These are phyloP conservation scores for Mycena alexandri DNA, from an alignment of 768 basidiomycete genomes.

Conservation along the genomic window DNA sequence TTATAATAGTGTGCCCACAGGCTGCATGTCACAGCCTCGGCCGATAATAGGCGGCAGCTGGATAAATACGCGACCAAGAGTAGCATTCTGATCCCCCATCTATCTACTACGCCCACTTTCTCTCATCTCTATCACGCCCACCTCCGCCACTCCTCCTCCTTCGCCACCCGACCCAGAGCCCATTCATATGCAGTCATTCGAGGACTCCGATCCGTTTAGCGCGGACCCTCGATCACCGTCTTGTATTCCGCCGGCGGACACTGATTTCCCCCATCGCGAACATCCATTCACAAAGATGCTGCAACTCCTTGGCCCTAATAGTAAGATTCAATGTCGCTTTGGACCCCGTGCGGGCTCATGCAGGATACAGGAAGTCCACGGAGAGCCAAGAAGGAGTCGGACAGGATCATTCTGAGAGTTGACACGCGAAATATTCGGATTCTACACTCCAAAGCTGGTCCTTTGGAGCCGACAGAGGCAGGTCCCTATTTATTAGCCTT, in stretches of 20 bases:
- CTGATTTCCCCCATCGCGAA: neutral
- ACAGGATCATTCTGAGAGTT: too few species aligned
- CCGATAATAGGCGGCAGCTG: neutral
- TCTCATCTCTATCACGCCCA: neutral
- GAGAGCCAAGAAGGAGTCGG: too few species aligned
- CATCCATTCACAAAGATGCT: neutral
- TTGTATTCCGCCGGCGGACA: conserved; percentile 7
- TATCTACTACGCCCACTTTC: neutral
- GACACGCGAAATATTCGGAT: too few species aligned
- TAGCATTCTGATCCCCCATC: conserved; percentile 9
- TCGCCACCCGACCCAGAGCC: too few species aligned
- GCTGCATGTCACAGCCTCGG: neutral
- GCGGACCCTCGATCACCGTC: conserved; percentile 15
- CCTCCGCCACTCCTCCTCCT: too few species aligned
- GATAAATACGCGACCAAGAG: neutral
- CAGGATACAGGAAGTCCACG: too few species aligned
- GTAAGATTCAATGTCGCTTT: too few species aligned
- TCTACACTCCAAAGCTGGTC: too few species aligned
- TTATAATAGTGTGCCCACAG: neutral
- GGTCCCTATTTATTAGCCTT: too few species aligned
- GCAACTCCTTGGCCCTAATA: too few species aligned
- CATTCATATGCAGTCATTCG: neutral
- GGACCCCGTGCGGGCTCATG: too few species aligned
- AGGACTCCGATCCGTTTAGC: conserved; percentile 20
- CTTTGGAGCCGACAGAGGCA: too few species aligned